These are phyloP conservation scores for Discostella pseudostelligera DNA, from an alignment of 108 stramenopile genomes.

Conservation along the genomic window DNA sequence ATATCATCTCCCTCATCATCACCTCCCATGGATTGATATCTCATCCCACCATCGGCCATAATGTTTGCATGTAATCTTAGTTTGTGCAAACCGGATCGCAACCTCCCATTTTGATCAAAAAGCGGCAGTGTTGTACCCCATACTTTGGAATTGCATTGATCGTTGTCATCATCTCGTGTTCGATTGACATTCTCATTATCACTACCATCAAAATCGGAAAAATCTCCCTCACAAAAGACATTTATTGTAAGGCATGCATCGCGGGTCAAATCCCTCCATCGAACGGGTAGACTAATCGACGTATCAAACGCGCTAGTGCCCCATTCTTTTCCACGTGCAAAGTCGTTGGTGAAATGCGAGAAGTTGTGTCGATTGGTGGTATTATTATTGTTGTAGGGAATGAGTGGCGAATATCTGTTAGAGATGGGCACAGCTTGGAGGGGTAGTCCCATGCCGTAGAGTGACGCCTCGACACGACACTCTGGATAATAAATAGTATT, in stretches of 20 bases:
- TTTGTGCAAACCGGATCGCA: constrained; percentile 35
- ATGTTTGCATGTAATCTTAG: constrained; percentile 28
- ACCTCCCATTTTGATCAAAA: constrained; percentile 26
- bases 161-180: not conserved
- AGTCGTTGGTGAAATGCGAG: constrained; percentile 1
- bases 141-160: constrained; percentile 3
- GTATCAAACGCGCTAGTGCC: constrained; percentile 19
- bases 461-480: constrained; percentile 41
- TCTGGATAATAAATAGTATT: constrained; percentile 1
- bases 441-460: constrained; percentile 22
- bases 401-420: constrained; percentile 21
- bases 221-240: constrained; percentile 42
- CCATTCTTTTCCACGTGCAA: constrained; percentile 11
- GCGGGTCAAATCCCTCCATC: constrained; percentile 83
- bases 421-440: constrained; percentile 28
- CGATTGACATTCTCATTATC: not conserved
- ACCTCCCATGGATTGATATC: constrained; percentile 9
- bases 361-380: not conserved
- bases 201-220: not conserved
- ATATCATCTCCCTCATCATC: not conserved
- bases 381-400: constrained; percentile 1
- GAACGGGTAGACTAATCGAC: constrained; percentile 51
- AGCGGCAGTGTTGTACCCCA: constrained; percentile 46
- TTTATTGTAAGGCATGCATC: constrained; percentile 67
- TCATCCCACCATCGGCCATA: constrained; percentile 42